A percentile compares a stretch with the other conserved stretches of the same genome.
These are phyloP conservation scores for Moesziomyces aphidis DNA, from an alignment of 1,284 basidiomycete genomes.

Conservation along the genomic window DNA sequence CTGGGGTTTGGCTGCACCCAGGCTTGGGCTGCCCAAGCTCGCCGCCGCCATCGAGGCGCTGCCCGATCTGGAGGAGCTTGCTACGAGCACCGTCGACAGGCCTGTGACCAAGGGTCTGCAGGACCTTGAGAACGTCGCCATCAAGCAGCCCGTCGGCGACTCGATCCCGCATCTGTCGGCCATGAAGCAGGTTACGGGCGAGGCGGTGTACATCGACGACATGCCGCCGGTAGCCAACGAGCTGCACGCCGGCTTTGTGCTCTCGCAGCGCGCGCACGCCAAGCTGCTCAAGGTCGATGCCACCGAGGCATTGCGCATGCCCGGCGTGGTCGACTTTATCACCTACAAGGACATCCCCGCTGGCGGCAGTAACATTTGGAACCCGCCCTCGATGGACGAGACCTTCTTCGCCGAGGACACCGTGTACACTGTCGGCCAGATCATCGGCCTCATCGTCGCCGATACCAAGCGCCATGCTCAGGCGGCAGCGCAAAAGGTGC, in stretches of 20 bases:
- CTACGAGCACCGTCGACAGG: conserved; percentile 41
- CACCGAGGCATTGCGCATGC: conserved; percentile 60
- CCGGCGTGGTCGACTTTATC: conserved; percentile 65
- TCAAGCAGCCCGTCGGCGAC: conserved; percentile 56
- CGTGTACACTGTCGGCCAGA: conserved; percentile 65
- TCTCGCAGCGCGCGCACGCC: conserved; percentile 66
- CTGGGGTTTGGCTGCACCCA: conserved; percentile 59
- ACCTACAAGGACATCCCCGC: conserved; percentile 63
- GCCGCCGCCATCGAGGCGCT: conserved; percentile 6
- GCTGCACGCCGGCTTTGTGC: conserved; percentile 65
- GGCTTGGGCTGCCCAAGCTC: conserved; percentile 34
- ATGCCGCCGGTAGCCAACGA: conserved; percentile 65
- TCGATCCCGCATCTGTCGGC: conserved; percentile 65
- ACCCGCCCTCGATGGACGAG: conserved; percentile 67
- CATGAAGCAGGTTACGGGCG: conserved; percentile 68
- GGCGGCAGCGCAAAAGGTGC: conserved; percentile 65
- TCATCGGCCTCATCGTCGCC: conserved; percentile 67
- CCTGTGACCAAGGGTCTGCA: conserved; percentile 49
- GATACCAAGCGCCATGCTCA: conserved; percentile 67
- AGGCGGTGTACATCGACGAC: conserved; percentile 68
- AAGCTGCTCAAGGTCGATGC: conserved; percentile 65
- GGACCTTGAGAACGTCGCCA: conserved; percentile 54
- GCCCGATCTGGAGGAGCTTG: conserved; percentile 50
- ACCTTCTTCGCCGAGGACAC: conserved; percentile 67
- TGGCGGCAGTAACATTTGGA: conserved; percentile 67